Evolutionary conservation across 768 basidiomycete genomes (phyloP), one percentile per base, ranked within the genome.

Genomic region (Asterophora lycoperdoides): DNA sequence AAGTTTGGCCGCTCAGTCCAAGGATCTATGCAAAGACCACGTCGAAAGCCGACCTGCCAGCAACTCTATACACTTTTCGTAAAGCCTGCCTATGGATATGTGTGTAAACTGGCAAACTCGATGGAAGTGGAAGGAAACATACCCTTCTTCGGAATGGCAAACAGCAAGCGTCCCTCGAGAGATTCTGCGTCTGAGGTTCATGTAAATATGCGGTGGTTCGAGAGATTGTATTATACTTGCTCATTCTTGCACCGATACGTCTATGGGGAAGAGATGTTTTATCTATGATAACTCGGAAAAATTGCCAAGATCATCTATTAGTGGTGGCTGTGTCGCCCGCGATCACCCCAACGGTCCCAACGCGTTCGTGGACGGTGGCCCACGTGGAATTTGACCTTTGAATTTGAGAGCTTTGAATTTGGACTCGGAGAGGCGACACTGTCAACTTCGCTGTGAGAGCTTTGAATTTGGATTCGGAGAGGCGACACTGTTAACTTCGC

Each of bases 141-240:
- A 85, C 95, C 95, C 81, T 98, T 99, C 76, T 98, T 98, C 1
- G 95, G 95, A 58, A 99, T 90, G 8, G 94, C 95, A 58, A 99
- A 95, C 33, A 99, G 74, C 52, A 95, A 63, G 36, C 93, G 81
- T 40, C 91, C 93, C 52, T 90, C 78, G 46, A 98, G 77, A 15
- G 84, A 70, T 56, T 93, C 89, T n/a, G 78, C 64, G 64, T 93
- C 84, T 80, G 56, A 2, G 35, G 6, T n/a, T 19, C 8, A 17
- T 2, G 17, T 53, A n/a, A 54, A 51, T 18, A 32, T 9, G 30
- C 9, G 23, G 38, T 15, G 30, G 5, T 19, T 18, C 8, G 14
- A 13, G 20, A 37, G 15, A 14, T 3, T 14, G 8, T 2, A 35
- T 26, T 46, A 19, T 29, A 47, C 49, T 26, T 33, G 57, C 58